A percentile compares a stretch with the other conserved stretches of the same genome.
Evolutionary conservation across 495 filamentous ascomycete species (phyloP).

Genomic region (Halenospora varia): DNA sequence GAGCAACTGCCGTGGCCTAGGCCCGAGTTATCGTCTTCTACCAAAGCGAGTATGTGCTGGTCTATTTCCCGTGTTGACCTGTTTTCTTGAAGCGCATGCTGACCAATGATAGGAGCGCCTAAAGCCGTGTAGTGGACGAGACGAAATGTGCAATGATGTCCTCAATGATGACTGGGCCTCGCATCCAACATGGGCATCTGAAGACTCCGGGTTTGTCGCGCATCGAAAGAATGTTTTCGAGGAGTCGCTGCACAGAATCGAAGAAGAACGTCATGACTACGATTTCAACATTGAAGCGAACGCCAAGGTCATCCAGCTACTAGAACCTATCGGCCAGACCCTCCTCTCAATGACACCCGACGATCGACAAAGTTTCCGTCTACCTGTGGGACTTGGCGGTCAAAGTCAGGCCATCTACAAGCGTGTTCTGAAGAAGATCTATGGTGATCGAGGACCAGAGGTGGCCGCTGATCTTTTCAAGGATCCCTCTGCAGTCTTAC

Average conservation of each 20-base stretch:
- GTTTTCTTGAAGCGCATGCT: conserved; percentile 1
- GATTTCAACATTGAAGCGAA: conserved; percentile 97
- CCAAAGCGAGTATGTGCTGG: conserved; percentile 57
- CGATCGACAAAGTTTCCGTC: conserved; percentile 67
- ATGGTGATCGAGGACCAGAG: conserved; percentile 78
- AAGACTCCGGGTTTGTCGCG: conserved; percentile 96
- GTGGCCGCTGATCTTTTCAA: conserved; percentile 80
- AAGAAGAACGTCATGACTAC: conserved; percentile 98
- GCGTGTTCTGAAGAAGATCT: conserved; percentile 97
- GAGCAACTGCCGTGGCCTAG: conserved; percentile 87
- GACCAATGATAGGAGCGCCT: conserved; percentile 54
- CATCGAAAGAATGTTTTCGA: conserved; percentile 95
- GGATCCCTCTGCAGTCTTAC: conserved; percentile 76
- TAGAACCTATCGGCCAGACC: conserved; percentile 89
- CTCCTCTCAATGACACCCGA: conserved; percentile 68
- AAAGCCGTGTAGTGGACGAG: conserved; percentile 85
- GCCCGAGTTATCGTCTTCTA: conserved; percentile 90
- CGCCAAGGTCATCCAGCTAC: conserved; percentile 84
- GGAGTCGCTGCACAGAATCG: conserved; percentile 89
- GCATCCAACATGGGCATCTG: conserved; percentile 97
- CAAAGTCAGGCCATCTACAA: conserved; percentile 95
- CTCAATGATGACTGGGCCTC: conserved; percentile 98
- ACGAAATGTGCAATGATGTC: conserved; percentile 85
- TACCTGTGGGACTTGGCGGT: conserved; percentile 81
- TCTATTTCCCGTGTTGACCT: conserved; percentile 14